phyloP scores from a whole-genome alignment of 208 protist species.

The Trypanosoma melophagium region DNA sequence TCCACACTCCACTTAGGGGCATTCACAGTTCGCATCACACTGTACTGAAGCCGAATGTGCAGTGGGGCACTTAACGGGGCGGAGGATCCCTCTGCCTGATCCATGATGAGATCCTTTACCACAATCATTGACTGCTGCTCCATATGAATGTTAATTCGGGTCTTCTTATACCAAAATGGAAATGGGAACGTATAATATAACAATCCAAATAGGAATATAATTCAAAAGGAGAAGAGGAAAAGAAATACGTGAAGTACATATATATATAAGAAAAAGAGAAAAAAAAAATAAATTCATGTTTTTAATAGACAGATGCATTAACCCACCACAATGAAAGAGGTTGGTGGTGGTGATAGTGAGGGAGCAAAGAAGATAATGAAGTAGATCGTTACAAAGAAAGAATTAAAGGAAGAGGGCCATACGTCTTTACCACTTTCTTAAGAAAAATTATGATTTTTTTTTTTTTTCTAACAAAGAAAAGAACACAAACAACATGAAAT shows the following conservation, averaged over 20 bases:
- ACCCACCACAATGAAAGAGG: no score
- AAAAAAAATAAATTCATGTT: neutral
- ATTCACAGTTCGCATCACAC: neutral
- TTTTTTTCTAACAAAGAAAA: no score
- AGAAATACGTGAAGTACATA: neutral
- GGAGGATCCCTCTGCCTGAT: constrained; percentile 13
- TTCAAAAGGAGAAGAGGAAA: neutral
- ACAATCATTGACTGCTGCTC: neutral
- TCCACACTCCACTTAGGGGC: constrained; percentile 27
- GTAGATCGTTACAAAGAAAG: no score
- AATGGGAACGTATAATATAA: neutral
- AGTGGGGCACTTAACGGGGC: constrained; percentile 30
- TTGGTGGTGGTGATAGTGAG: no score
- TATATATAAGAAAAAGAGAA: constrained; percentile 2
- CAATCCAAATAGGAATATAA: neutral
- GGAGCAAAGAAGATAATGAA: no score
- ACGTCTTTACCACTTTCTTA: no score
- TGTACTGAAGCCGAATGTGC: constrained; percentile 29
- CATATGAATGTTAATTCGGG: neutral
- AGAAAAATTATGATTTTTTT: no score
- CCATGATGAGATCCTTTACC: neutral
- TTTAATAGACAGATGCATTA: neutral
- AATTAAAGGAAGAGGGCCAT: no score
- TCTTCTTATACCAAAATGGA: neutral
- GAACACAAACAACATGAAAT: no score